Conservation (phyloP, 208 protist genomes). For the Leishmania arabica region DNA sequence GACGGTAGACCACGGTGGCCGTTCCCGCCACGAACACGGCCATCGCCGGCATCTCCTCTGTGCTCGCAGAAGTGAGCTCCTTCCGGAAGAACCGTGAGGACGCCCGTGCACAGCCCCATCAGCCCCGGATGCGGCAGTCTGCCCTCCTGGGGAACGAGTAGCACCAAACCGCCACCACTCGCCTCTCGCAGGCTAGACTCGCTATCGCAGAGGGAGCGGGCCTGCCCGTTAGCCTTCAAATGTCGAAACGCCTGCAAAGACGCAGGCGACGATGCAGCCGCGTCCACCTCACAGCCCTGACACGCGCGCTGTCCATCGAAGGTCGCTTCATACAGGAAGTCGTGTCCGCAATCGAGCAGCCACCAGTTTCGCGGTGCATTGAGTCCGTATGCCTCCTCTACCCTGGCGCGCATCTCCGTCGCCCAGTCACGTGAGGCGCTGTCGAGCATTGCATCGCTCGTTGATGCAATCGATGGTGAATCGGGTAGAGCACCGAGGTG, state of each 20-base stretch:
- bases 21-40: background rate
- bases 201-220: conserved; percentile 45
- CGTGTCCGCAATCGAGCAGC: conserved; percentile 81
- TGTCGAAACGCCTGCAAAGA: conserved; percentile 48
- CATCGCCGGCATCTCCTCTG: background rate
- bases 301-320: background rate
- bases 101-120: conserved; percentile 54
- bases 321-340: conserved; percentile 39
- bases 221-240: conserved; percentile 8
- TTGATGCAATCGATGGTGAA: background rate
- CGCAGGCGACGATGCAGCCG: background rate
- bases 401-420: conserved; percentile 8
- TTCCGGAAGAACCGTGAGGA: conserved; percentile 55
- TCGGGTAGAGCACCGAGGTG: conserved; percentile 45
- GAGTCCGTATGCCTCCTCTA: conserved; percentile 22
- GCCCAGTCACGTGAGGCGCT: conserved; percentile 17
- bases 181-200: conserved; percentile 43
- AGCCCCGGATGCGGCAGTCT: conserved; percentile 70
- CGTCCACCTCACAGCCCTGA: background rate
- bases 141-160: conserved; percentile 83
- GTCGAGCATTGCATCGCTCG: background rate
- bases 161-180: conserved; percentile 34
- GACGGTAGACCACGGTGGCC: conserved; percentile 63
- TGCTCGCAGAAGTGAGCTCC: background rate
- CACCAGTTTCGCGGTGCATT: conserved; percentile 36